A percentile compares a stretch with the other conserved stretches of the same genome.
Evolutionary conservation across 164 flowering plant species (phyloP).

Genomic region (Euptelea pleiosperma): DNA sequence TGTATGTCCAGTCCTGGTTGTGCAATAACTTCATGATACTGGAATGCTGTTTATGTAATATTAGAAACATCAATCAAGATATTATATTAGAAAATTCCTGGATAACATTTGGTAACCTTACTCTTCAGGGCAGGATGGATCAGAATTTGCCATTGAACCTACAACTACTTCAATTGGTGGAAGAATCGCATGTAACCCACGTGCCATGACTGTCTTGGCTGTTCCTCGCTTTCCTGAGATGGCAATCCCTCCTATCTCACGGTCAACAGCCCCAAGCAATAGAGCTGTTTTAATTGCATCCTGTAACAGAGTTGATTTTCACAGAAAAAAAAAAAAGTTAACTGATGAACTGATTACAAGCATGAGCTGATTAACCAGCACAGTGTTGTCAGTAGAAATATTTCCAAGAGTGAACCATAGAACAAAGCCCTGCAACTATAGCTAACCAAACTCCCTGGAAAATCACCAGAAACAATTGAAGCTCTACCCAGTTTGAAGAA

Average conservation of each 20-base stretch:
- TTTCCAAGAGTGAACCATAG: neutral
- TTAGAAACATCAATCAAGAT: neutral
- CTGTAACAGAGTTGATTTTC: constrained; percentile 28
- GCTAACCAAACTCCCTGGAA: too few species aligned
- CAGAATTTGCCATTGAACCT: constrained; percentile 84
- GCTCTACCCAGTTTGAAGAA: too few species aligned
- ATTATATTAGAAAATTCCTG: constrained; percentile 6
- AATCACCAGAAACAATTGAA: too few species aligned
- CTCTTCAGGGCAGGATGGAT: constrained; percentile 88
- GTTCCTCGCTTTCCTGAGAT: constrained; percentile 94
- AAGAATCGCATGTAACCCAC: constrained; percentile 88
- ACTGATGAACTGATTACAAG: neutral
- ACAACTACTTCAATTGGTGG: constrained; percentile 93
- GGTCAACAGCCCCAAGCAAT: constrained; percentile 91
- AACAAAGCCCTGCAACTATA: too few species aligned
- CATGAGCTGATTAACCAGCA: too few species aligned
- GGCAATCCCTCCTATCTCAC: constrained; percentile 91
- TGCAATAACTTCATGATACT: too few species aligned
- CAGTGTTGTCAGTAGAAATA: neutral
- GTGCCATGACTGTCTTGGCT: constrained; percentile 97
- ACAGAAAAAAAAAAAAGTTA: neutral
- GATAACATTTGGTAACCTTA: constrained; percentile 34
- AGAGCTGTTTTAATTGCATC: constrained; percentile 96
- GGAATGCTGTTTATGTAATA: too few species aligned
- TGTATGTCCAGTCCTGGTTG: too few species aligned